phyloP scores from a whole-genome alignment of 1,139 yeast genomes.

The Yamadazyma atlantica region DNA sequence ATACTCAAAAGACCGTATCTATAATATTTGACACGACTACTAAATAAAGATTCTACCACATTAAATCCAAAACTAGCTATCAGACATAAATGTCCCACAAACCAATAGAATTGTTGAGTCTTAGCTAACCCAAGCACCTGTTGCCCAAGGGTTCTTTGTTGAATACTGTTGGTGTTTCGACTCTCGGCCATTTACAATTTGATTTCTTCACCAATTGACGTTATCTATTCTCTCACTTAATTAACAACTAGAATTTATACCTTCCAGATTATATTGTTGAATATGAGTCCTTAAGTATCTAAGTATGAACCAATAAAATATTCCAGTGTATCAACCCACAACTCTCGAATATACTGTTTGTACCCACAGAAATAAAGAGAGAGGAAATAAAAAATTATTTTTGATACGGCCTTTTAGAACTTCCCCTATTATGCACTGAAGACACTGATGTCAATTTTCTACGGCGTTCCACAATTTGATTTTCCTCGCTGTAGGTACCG shows the following conservation, averaged over 20 bases:
- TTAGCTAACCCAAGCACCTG: conserved; percentile 20
- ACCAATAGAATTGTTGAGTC: conserved; percentile 56
- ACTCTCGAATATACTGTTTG: no score
- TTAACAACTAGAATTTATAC: no score
- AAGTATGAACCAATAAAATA: no score
- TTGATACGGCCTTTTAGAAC: background rate
- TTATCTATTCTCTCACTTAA: no score
- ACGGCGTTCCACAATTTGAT: conserved; percentile 2
- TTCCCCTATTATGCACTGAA: background rate
- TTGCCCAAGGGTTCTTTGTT: conserved; percentile 5
- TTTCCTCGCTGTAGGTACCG: no score
- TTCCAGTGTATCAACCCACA: no score
- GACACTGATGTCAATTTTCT: background rate
- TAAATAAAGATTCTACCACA: conserved; percentile 33
- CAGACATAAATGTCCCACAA: conserved; percentile 45
- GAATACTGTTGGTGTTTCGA: background rate
- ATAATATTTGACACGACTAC: conserved; percentile 32
- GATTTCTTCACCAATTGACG: no score
- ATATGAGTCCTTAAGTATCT: no score
- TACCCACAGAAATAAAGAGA: no score
- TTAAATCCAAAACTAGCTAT: conserved; percentile 33
- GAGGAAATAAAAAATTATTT: background rate
- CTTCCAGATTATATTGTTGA: no score
- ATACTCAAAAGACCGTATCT: conserved; percentile 40
- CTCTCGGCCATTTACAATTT: conserved; percentile 2